A percentile compares a stretch with the other conserved stretches of the same genome.
Evolutionary conservation across 768 basidiomycete genomes (phyloP).

Genomic region (Amanita pallidorosea): DNA sequence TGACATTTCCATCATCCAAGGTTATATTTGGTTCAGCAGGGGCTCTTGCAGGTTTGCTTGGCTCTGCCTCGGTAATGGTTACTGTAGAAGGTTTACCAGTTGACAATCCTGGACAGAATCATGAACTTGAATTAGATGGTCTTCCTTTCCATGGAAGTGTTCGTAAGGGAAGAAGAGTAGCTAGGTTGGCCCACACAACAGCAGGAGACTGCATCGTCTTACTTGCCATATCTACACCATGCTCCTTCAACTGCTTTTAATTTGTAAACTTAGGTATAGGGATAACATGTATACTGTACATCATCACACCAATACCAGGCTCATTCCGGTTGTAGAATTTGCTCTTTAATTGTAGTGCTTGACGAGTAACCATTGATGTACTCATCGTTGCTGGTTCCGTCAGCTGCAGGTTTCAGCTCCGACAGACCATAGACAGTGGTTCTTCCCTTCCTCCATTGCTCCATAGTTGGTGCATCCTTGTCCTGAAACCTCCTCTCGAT

Average conservation of each 20-base stretch:
- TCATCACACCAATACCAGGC: no score
- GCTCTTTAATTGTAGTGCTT: constrained; percentile 40
- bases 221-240: background rate
- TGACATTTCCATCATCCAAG: constrained; percentile 21
- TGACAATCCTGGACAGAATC: constrained; percentile 16
- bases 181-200: background rate
- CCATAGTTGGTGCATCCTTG: constrained; percentile 37
- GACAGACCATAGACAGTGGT: constrained; percentile 41
- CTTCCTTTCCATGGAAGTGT: constrained; percentile 63
- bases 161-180: constrained; percentile 40
- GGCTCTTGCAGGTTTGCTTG: constrained; percentile 59
- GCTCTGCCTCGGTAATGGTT: constrained; percentile 50
- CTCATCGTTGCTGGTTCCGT: constrained; percentile 40
- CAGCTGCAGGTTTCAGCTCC: constrained; percentile 25
- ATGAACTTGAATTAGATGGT: constrained; percentile 48
- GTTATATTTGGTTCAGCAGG: constrained; percentile 59
- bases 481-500: constrained; percentile 26
- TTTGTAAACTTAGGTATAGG: no score
- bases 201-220: background rate
- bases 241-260: background rate
- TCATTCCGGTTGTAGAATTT: background rate
- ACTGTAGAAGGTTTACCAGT: constrained; percentile 52
- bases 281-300: no score
- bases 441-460: constrained; percentile 39
- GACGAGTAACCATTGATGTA: constrained; percentile 41